phyloP scores from a whole-genome alignment of 2,329 filamentous ascomycete species.

The Trichoderma polysporum region DNA sequence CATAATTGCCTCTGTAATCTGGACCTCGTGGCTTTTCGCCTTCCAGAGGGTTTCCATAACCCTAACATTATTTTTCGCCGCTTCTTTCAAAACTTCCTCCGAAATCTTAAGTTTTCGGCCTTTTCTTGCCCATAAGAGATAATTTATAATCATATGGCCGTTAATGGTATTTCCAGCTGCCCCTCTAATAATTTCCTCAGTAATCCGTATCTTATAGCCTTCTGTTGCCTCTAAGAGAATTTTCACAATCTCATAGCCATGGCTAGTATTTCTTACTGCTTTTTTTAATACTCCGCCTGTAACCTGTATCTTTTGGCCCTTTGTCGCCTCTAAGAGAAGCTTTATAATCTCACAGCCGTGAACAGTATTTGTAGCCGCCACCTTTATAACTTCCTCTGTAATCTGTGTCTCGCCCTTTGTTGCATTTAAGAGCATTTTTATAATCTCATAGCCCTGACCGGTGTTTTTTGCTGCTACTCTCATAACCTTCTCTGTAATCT shows the following conservation, averaged over 20 bases:
- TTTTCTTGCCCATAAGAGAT: too few species aligned
- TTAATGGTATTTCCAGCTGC: too few species aligned
- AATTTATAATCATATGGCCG: too few species aligned
- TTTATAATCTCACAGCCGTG: not conserved
- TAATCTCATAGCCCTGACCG: not conserved
- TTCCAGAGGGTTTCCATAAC: not conserved
- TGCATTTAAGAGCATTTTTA: not conserved
- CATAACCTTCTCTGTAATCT: not conserved
- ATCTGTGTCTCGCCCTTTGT: not conserved
- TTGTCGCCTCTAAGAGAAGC: accelerated
- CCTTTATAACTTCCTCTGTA: not conserved
- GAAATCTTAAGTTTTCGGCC: too few species aligned
- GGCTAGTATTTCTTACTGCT: not conserved
- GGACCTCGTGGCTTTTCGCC: not conserved
- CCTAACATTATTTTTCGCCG: too few species aligned
- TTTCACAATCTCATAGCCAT: too few species aligned
- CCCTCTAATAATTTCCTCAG: too few species aligned
- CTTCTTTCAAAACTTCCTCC: too few species aligned
- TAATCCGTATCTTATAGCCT: too few species aligned
- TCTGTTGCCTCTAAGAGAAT: too few species aligned
- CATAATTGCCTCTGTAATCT: not conserved
- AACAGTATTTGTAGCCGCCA: too few species aligned
- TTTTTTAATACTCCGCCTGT: not conserved
- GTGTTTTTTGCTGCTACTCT: too few species aligned
- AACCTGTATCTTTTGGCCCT: not conserved